A percentile compares a stretch with the other conserved stretches of the same genome.
These are phyloP conservation scores for Peronospora belbahrii DNA, from an alignment of 352 stramenopile genomes.

Conservation along the genomic window DNA sequence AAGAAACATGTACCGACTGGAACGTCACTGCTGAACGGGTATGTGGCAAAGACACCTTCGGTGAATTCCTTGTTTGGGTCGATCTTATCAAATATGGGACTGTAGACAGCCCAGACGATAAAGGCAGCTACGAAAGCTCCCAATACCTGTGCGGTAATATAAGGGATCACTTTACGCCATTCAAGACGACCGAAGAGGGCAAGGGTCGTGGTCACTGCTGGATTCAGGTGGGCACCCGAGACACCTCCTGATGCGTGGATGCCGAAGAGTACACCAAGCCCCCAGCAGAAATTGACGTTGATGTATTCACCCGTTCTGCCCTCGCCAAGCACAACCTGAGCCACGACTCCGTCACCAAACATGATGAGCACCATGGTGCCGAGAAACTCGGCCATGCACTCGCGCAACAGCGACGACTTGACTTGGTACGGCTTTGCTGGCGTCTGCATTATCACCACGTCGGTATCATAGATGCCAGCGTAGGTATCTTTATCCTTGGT, in stretches of 20 bases:
- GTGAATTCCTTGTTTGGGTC: slow-evolving; percentile 37
- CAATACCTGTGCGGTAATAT: slow-evolving; percentile 41
- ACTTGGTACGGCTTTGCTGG: slow-evolving; percentile 26
- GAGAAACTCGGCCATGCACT: slow-evolving; percentile 59
- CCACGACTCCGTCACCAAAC: slow-evolving; percentile 58
- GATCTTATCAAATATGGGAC: slow-evolving; percentile 38
- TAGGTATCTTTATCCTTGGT: slow-evolving; percentile 26
- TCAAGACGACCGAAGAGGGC: slow-evolving; percentile 40
- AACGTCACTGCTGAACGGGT: slow-evolving; percentile 31
- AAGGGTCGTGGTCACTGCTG: slow-evolving; percentile 47
- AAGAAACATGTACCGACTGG: slow-evolving; percentile 39
- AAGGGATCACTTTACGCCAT: slow-evolving; percentile 43
- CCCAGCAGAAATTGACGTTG: slow-evolving; percentile 67
- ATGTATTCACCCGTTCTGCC: slow-evolving; percentile 53
- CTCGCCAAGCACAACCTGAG: slow-evolving; percentile 47
- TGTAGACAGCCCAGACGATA: slow-evolving; percentile 48
- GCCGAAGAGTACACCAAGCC: slow-evolving; percentile 62
- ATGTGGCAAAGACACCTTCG: slow-evolving; percentile 43
- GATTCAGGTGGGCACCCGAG: slow-evolving; percentile 60
- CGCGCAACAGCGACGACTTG: slow-evolving; percentile 33
- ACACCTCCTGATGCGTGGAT: slow-evolving; percentile 51
- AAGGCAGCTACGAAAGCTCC: slow-evolving; percentile 42
- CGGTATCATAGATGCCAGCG: slow-evolving; percentile 16
- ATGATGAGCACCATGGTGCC: slow-evolving; percentile 56
- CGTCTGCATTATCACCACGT: slow-evolving; percentile 12